Percentiles rank a stretch among this genome's conserved stretches.
phyloP scores from a whole-genome alignment of 2,329 filamentous ascomycete genomes.

The Penicillium nordicum region DNA sequence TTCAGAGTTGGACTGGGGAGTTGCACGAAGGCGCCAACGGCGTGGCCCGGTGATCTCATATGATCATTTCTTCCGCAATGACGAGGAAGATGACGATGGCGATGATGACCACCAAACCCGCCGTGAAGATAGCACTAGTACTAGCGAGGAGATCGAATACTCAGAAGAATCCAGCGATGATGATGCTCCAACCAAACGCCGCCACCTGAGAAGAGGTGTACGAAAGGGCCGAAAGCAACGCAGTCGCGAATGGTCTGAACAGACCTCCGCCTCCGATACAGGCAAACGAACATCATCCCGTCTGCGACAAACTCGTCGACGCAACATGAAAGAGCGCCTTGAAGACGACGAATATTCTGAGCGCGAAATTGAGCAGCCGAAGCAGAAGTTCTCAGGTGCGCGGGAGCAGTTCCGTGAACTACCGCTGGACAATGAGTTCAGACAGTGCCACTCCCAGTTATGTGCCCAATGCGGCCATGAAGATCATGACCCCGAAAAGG shows the following conservation, averaged over 20 bases:
- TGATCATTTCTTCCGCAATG: neutral
- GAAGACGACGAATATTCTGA: slow-evolving; percentile 37
- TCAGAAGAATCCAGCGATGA: neutral
- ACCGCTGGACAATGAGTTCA: slow-evolving; percentile 63
- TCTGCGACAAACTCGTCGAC: slow-evolving; percentile 25
- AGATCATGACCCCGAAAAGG: slow-evolving; percentile 57
- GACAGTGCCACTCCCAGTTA: slow-evolving; percentile 61
- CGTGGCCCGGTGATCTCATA: neutral
- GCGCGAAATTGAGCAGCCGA: slow-evolving; percentile 47
- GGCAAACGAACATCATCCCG: slow-evolving; percentile 33
- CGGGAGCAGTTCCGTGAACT: slow-evolving; percentile 70
- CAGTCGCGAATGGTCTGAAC: slow-evolving; percentile 6
- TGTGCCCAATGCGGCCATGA: slow-evolving; percentile 70
- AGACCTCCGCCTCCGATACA: slow-evolving; percentile 8
- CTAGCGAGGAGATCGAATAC: neutral
- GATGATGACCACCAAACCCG: neutral
- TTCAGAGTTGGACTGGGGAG: neutral
- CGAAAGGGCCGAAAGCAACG: neutral
- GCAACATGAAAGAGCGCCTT: slow-evolving; percentile 45
- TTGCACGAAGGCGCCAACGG: neutral
- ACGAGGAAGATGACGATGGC: neutral
- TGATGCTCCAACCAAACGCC: neutral
- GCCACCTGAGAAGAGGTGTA: neutral
- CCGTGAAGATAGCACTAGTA: no score
- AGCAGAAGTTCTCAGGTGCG: slow-evolving; percentile 52